These are phyloP conservation scores for Ustilago loliicola DNA, from an alignment of 1,284 basidiomycete genomes.

Conservation along the genomic window DNA sequence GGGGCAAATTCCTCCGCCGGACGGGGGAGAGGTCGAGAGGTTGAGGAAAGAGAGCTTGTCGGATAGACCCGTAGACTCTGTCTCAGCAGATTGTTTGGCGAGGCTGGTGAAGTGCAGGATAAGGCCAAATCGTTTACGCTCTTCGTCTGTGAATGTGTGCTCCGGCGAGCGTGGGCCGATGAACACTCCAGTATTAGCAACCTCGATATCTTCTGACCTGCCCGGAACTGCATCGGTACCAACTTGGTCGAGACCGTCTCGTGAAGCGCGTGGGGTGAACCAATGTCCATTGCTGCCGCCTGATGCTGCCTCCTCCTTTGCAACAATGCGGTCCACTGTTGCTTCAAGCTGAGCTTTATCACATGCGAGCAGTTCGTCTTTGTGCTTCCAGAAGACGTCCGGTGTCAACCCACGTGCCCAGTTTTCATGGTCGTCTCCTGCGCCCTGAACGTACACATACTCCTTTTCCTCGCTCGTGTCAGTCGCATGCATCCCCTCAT, in stretches of 20 bases:
- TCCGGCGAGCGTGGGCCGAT: constrained; percentile 27
- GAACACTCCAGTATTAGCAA: constrained; percentile 22
- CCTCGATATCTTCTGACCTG: constrained; percentile 8
- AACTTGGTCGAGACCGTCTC: neutral
- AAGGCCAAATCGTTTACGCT: constrained; percentile 12
- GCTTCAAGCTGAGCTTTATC: constrained; percentile 73
- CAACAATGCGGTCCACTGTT: constrained; percentile 66
- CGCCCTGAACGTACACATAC: constrained; percentile 86
- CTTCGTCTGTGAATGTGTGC: constrained; percentile 21
- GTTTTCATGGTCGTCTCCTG: constrained; percentile 88
- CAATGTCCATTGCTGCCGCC: constrained; percentile 18
- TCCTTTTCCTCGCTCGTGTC: neutral
- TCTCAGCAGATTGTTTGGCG: neutral
- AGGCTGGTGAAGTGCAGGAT: constrained; percentile 30
- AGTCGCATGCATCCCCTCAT: neutral
- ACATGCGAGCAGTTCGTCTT: constrained; percentile 73
- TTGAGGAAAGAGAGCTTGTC: constrained; percentile 1
- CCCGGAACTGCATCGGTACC: neutral
- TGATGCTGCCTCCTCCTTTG: neutral
- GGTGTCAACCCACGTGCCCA: constrained; percentile 86
- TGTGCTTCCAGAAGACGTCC: constrained; percentile 79
- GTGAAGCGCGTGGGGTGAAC: constrained; percentile 28
- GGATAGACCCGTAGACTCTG: neutral
- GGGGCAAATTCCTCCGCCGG: neutral
- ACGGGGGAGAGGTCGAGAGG: neutral